Percentiles rank a stretch among this genome's conserved stretches.
These are phyloP conservation scores for Angomonas ambiguus DNA, from an alignment of 208 protist species.

Conservation along the genomic window DNA sequence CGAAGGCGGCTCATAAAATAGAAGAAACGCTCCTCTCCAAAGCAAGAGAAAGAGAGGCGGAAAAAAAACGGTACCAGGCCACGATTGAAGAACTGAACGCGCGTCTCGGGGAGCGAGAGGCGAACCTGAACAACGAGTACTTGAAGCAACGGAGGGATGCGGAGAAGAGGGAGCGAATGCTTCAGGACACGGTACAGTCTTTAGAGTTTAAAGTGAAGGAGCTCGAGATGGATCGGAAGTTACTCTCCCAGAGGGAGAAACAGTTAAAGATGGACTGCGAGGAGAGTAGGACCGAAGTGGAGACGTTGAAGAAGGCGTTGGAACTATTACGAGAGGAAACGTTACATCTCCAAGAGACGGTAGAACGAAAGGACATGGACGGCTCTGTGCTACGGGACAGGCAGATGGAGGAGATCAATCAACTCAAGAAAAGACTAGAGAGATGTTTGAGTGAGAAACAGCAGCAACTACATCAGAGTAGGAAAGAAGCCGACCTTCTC, in stretches of 20 bases:
- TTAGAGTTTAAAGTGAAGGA: not conserved
- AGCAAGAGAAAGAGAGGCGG: not conserved
- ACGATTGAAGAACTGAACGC: not conserved
- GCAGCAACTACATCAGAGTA: slow-evolving; percentile 11
- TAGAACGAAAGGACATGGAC: not conserved
- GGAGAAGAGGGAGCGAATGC: not conserved
- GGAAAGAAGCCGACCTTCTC: slow-evolving; percentile 7
- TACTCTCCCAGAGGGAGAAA: not conserved
- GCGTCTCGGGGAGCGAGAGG: not conserved
- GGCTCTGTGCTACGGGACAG: not conserved
- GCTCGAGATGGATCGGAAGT: not conserved
- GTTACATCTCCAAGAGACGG: not conserved
- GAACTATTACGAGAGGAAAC: not conserved
- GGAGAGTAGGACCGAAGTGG: not conserved
- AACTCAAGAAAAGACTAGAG: not conserved
- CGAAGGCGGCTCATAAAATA: not conserved
- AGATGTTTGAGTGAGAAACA: not conserved
- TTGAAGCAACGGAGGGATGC: not conserved
- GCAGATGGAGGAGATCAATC: not conserved
- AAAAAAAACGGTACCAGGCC: not conserved
- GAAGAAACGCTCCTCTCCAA: not conserved
- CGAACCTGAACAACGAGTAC: not conserved
- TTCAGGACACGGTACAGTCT: not conserved
- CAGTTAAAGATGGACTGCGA: not conserved
- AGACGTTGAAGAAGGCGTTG: not conserved